phyloP scores from a whole-genome alignment of 1,139 yeast species.

The Hansenula sp. region DNA sequence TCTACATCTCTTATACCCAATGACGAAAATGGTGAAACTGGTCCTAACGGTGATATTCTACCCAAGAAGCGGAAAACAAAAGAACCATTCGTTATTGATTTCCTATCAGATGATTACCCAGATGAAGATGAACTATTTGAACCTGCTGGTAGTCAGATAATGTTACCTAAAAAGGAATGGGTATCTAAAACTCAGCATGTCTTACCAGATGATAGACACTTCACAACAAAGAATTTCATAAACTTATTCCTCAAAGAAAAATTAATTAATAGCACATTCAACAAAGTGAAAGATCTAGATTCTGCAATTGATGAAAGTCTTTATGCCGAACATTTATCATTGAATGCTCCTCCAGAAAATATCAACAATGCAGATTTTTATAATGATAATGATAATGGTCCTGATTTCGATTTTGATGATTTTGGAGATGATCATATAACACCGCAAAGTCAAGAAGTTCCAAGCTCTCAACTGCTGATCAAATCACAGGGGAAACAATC shows the following conservation, averaged over 20 bases:
- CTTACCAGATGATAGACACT: constrained; percentile 74
- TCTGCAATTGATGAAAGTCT: constrained; percentile 57
- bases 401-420: constrained; percentile 6
- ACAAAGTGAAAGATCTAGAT: constrained; percentile 14
- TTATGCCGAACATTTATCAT: constrained; percentile 61
- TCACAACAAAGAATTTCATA: constrained; percentile 65
- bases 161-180: constrained; percentile 40
- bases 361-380: constrained; percentile 29
- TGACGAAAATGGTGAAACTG: constrained; percentile 8
- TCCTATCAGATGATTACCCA: constrained; percentile 33
- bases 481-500: constrained; percentile 25
- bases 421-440: neutral
- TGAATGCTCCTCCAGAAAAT: neutral
- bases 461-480: constrained; percentile 18
- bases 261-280: constrained; percentile 29
- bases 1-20: neutral
- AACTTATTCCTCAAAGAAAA: constrained; percentile 68
- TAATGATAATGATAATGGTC: constrained; percentile 23
- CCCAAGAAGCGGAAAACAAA: constrained; percentile 25
- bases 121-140: constrained; percentile 38
- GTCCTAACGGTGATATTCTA: neutral
- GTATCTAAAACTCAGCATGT: constrained; percentile 38
- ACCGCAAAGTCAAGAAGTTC: constrained; percentile 8
- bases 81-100: constrained; percentile 41
- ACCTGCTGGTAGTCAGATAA: constrained; percentile 35